phyloP scores from a whole-genome alignment of 768 basidiomycete species.

The Lentinula aciculospora region DNA sequence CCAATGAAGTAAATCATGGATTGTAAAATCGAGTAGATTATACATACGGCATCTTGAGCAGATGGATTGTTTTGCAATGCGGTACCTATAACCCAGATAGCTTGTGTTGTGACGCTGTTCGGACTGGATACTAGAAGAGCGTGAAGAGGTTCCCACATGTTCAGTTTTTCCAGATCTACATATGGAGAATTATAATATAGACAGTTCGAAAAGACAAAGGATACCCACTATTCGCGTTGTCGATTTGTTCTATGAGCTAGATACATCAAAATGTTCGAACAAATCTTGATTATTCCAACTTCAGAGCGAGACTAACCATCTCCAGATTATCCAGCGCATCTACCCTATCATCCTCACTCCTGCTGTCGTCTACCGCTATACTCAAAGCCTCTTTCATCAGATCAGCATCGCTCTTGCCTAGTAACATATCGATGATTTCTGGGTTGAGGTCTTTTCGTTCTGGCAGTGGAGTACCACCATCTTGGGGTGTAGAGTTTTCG shows the following conservation, averaged over 20 bases:
- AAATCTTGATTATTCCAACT: too few species aligned
- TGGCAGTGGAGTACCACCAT: conserved; percentile 25
- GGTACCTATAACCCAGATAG: conserved; percentile 85
- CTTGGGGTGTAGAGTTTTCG: conserved; percentile 47
- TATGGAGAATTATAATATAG: neutral
- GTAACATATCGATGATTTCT: conserved; percentile 77
- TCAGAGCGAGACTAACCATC: conserved; percentile 49
- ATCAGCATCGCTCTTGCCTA: conserved; percentile 78
- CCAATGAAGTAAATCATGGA: neutral
- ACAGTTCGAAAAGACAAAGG: neutral
- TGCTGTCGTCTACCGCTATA: conserved; percentile 51
- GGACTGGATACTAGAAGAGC: conserved; percentile 51
- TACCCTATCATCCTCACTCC: conserved; percentile 53
- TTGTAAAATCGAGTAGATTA: neutral
- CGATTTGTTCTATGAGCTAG: conserved; percentile 82
- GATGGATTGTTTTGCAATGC: conserved; percentile 87
- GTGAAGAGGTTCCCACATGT: conserved; percentile 77
- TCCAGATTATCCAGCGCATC: conserved; percentile 79
- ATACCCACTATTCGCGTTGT: conserved; percentile 77
- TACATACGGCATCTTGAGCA: conserved; percentile 63
- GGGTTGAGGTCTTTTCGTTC: conserved; percentile 62
- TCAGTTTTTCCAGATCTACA: conserved; percentile 67
- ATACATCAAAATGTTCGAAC: neutral
- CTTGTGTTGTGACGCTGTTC: conserved; percentile 57
- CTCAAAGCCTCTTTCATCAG: conserved; percentile 80